phyloP scores from a whole-genome alignment of 1,284 basidiomycete genomes.

The Fomitopsis betulina region DNA sequence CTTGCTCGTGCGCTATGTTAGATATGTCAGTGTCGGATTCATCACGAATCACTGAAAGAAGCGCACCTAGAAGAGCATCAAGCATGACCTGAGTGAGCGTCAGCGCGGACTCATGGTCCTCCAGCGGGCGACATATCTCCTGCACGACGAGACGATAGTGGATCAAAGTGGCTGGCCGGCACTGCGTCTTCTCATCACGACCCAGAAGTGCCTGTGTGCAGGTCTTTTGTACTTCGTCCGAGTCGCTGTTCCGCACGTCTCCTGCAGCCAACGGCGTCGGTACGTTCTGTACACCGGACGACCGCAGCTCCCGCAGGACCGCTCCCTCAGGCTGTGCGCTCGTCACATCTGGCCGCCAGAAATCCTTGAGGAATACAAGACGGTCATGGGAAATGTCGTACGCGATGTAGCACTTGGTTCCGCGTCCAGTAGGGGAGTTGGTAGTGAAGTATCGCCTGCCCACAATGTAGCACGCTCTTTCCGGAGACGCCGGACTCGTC shows the following conservation, averaged over 20 bases:
- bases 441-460: neutral
- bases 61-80: slow-evolving; percentile 6
- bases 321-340: neutral
- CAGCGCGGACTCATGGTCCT: neutral
- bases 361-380: slow-evolving; percentile 3
- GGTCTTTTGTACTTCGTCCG: neutral
- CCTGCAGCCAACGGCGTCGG: slow-evolving; percentile 6
- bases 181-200: neutral
- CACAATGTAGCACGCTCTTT: neutral
- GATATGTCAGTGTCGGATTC: neutral
- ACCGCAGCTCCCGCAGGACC: neutral
- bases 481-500: too few relatives aligned
- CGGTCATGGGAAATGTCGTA: neutral
- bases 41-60: too few relatives aligned
- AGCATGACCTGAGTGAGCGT: neutral
- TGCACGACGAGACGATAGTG: slow-evolving; percentile 7
- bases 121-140: slow-evolving; percentile 6
- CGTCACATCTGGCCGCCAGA: neutral
- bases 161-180: neutral
- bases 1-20: neutral
- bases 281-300: neutral
- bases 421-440: neutral
- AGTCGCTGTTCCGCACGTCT: neutral
- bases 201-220: neutral
- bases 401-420: slow-evolving; percentile 1